Evolutionary conservation across 768 basidiomycete species (phyloP), one percentile per base, ranked within the genome.

Genomic region (Auricularia sp.): DNA sequence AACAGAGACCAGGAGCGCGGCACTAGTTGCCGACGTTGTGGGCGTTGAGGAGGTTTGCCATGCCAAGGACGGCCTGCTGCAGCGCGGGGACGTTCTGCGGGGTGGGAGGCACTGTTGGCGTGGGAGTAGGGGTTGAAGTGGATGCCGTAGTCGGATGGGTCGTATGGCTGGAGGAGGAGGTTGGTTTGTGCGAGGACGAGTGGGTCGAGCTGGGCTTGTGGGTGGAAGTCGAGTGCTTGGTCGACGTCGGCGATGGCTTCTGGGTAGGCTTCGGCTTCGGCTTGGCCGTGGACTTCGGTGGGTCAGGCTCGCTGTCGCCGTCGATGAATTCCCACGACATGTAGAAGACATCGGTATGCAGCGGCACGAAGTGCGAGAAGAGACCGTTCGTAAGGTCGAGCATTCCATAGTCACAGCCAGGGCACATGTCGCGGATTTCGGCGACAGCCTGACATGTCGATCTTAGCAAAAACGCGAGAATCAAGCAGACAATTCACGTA

Each of bases 311-410:
- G 51, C 71, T 72, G 39, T 71, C 75, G 62, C 71, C 82, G 64
- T 76, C 56, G 29, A 59, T 35, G 56, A 59, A 87, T 67, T 72
- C 78, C 90, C 90, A 92, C 7, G 72, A 69, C 61, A 85, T 87
- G 67, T 80, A 81, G 62, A 92, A 69, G 5, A 87, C 81, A 54
- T 89, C 90, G 1, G 51, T 71, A 47, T 69, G 70, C 58, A 77
- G 69, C 21, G 69, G 10, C 3, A 81, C 83, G 70, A 92, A 89
- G 78, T 76, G 82, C 35, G 75, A 65, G 75, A 93, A 92, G 61
- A 92, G 79, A 62, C 85, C 85, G 13, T 74, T 70, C 34, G 85
- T 85, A 63, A 92, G 77, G 75, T 93, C 91, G 36, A 92, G 81
- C 54, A 83, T 89, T 33, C 79, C 81, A 39, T 72, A 80, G 29